Evolutionary conservation across 331 rosid genomes (phyloP), one percentile per base, ranked within the genome.

Genomic region (Quercus lobata): DNA sequence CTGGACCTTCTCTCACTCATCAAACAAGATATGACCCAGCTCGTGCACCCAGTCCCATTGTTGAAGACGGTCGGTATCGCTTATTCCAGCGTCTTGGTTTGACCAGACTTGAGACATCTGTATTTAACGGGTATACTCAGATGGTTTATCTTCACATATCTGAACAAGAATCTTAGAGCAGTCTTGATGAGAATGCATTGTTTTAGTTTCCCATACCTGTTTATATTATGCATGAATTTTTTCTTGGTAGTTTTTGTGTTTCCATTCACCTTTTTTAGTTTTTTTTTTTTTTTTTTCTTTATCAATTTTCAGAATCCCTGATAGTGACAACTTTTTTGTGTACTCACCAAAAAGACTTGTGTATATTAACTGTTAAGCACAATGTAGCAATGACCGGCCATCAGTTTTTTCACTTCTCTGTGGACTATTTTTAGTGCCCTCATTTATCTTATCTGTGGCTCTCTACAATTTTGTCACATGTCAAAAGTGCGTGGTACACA

Each of bases 1-100:
- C 99, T 9, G 99, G 99, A 44, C 99, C 99, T 44, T 96, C 99
- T 68, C 93, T 96, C 78, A 96, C 99, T 41, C 99, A 96, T 84
- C 99, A 96, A 83, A 89, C 93, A 71, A 86, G 99, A 74, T 96
- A 92, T 63, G 98, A 96, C 86, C 99, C 99, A 41, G 99, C 98
- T 78, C 99, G 99, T 35, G 79, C 88, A 61, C 78, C 91, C 35
- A 84, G 82, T 75, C 98, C 99, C 18, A 86, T 96, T 68, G 90
- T 96, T 21, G 98, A 93, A 92, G 99, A 96, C 61, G 98, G 99
- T 49, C 91, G 97, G 57, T 92, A 84, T 70, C 92, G 99, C 72
- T 86, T 92, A 81, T 96, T 91, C 87, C 84, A 83, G 71, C 86
- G 93, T 79, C 93, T 96, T 75, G 99, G 98, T 77, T 82, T 96